phyloP scores from a whole-genome alignment of 1,139 yeast genomes.

The Scheffersomyces insectosa region DNA sequence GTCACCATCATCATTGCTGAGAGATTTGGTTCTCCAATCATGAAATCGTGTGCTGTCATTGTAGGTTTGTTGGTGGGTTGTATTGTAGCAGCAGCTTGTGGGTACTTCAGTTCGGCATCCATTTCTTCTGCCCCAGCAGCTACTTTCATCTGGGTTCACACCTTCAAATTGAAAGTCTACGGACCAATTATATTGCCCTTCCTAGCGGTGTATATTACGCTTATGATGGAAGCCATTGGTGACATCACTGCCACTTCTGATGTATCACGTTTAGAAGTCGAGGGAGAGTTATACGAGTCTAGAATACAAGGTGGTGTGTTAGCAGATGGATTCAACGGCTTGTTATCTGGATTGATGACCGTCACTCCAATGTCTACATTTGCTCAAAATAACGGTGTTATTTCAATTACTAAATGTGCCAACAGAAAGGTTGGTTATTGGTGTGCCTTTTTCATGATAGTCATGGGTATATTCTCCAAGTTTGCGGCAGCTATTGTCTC shows the following conservation, averaged over 20 bases:
- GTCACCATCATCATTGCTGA: constrained; percentile 72
- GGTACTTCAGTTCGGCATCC: constrained; percentile 60
- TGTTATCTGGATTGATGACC: constrained; percentile 71
- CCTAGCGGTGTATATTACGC: constrained; percentile 74
- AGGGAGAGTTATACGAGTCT: constrained; percentile 76
- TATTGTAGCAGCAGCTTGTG: constrained; percentile 88
- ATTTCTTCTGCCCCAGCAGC: constrained; percentile 78
- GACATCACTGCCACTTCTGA: constrained; percentile 92
- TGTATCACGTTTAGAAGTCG: constrained; percentile 80
- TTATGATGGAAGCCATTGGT: constrained; percentile 91
- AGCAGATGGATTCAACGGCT: constrained; percentile 76
- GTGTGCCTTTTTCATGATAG: constrained; percentile 77
- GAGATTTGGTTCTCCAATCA: constrained; percentile 89
- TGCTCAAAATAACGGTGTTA: constrained; percentile 94
- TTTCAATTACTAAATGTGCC: constrained; percentile 87
- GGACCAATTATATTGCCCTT: constrained; percentile 85
- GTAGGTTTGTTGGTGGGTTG: constrained; percentile 83
- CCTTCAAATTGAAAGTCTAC: constrained; percentile 71
- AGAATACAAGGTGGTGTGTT: constrained; percentile 90
- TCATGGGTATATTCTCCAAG: constrained; percentile 87
- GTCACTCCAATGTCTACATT: constrained; percentile 84
- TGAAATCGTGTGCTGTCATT: constrained; percentile 91
- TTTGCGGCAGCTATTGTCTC: constrained; percentile 88
- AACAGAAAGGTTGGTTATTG: constrained; percentile 84
- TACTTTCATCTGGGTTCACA: constrained; percentile 84